Percentiles rank a stretch among this genome's conserved stretches.
These are phyloP conservation scores for Globisporangium nunn DNA, from an alignment of 352 stramenopile genomes.

Conservation along the genomic window DNA sequence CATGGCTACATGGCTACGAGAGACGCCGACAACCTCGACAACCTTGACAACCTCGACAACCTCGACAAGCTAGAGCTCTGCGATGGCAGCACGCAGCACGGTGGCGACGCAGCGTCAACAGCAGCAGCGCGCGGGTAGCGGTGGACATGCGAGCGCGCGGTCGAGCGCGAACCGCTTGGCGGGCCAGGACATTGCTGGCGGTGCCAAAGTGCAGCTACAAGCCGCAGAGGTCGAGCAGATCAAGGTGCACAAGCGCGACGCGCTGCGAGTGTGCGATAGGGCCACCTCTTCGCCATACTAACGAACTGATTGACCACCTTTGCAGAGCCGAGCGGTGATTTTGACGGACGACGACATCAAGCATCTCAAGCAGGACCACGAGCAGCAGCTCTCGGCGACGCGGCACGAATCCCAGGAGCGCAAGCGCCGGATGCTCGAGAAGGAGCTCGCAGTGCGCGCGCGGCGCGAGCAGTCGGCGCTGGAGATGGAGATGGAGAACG, in stretches of 20 bases:
- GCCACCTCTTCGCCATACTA: background rate
- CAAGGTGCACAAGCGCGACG: constrained; percentile 19
- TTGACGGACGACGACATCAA: constrained; percentile 39
- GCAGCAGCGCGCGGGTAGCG: constrained; percentile 1
- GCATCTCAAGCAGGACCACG: constrained; percentile 29
- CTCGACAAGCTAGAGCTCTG: too few relatives aligned
- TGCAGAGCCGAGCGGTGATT: constrained; percentile 45
- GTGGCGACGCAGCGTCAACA: background rate
- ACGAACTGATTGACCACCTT: background rate
- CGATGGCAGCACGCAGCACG: constrained; percentile 1
- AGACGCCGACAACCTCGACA: background rate
- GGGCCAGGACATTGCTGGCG: constrained; percentile 53
- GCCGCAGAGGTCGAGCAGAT: constrained; percentile 35
- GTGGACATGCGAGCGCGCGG: constrained; percentile 9
- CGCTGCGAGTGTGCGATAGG: too few relatives aligned
- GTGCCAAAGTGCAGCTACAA: constrained; percentile 24
- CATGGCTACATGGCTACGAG: too few relatives aligned
- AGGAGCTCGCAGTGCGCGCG: constrained; percentile 57
- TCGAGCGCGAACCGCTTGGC: constrained; percentile 37
- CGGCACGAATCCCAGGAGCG: constrained; percentile 55
- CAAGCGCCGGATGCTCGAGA: constrained; percentile 73
- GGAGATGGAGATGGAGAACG: constrained; percentile 63
- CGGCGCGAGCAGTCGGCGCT: constrained; percentile 62
- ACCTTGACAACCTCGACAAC: background rate
- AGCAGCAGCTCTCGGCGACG: constrained; percentile 32